Percentiles rank a stretch among this genome's conserved stretches.
Evolutionary conservation across 148 eudicot species (phyloP).

Genomic region (Chenopodium formosanum): DNA sequence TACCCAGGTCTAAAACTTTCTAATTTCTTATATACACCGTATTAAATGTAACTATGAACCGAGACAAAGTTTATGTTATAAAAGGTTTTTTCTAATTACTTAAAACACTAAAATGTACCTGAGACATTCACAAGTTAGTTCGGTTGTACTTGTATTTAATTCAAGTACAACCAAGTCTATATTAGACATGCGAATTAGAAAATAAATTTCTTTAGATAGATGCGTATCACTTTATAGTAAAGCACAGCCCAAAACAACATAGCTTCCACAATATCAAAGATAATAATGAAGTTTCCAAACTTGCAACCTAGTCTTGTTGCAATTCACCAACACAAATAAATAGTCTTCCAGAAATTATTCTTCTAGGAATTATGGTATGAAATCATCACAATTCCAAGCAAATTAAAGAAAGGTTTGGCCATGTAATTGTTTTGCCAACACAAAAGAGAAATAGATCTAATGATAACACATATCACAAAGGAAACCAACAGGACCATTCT

Average conservation of each 20-base stretch:
- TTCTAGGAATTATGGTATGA: neutral
- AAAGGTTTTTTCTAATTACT: too few species aligned
- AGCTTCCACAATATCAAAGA: neutral
- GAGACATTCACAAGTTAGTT: too few species aligned
- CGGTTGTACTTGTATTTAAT: too few species aligned
- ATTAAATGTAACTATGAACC: too few species aligned
- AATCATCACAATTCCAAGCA: neutral
- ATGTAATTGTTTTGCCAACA: neutral
- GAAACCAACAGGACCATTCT: neutral
- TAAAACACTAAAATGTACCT: too few species aligned
- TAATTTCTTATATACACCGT: too few species aligned
- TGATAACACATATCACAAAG: conserved; percentile 25
- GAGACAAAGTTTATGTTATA: too few species aligned
- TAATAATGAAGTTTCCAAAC: neutral
- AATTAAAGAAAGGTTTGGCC: neutral
- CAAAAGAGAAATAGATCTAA: neutral
- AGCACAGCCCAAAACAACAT: neutral
- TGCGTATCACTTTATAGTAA: neutral
- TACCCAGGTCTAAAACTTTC: too few species aligned
- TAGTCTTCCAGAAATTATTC: neutral
- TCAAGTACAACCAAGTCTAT: too few species aligned
- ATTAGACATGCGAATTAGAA: too few species aligned
- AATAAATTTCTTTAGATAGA: too few species aligned
- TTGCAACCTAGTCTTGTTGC: neutral
- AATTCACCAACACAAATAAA: too few species aligned